phyloP scores from a whole-genome alignment of 192 early-diverging fungal species.

The Coemansia furcata region DNA sequence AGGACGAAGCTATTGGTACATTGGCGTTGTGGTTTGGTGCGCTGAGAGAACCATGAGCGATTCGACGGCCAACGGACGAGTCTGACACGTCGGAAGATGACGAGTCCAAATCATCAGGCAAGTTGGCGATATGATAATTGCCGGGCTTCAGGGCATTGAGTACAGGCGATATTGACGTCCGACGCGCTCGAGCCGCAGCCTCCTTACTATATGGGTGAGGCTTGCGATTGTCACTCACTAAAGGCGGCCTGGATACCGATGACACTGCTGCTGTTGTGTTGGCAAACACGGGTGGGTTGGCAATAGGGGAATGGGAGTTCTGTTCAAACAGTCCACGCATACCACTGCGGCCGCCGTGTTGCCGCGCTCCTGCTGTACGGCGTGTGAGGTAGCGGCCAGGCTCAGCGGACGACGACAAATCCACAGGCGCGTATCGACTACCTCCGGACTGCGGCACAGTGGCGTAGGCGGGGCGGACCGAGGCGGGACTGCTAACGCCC shows the following conservation, averaged over 20 bases:
- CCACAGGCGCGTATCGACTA: neutral
- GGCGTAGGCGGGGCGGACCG: neutral
- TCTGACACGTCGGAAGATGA: constrained; percentile 30
- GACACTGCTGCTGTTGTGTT: neutral
- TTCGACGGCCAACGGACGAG: neutral
- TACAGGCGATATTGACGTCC: constrained; percentile 44
- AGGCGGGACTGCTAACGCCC: constrained; percentile 1
- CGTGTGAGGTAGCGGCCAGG: constrained; percentile 1
- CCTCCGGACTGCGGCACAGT: neutral
- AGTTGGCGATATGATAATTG: constrained; percentile 51
- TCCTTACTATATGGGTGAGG: neutral
- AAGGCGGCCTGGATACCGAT: neutral
- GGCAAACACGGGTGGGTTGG: neutral
- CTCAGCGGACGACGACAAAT: neutral
- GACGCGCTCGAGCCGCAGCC: constrained; percentile 7
- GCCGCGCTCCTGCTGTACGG: neutral
- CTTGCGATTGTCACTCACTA: neutral
- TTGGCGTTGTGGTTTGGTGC: neutral
- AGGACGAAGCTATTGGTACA: neutral
- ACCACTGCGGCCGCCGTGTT: neutral
- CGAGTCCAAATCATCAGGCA: constrained; percentile 36
- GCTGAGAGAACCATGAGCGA: neutral
- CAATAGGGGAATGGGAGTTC: neutral
- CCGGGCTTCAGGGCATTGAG: constrained; percentile 43
- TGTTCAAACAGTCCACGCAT: constrained; percentile 6